Base-by-base conservation (phyloP, 140 eudicot species). In the Senecio squalidus region DNA sequence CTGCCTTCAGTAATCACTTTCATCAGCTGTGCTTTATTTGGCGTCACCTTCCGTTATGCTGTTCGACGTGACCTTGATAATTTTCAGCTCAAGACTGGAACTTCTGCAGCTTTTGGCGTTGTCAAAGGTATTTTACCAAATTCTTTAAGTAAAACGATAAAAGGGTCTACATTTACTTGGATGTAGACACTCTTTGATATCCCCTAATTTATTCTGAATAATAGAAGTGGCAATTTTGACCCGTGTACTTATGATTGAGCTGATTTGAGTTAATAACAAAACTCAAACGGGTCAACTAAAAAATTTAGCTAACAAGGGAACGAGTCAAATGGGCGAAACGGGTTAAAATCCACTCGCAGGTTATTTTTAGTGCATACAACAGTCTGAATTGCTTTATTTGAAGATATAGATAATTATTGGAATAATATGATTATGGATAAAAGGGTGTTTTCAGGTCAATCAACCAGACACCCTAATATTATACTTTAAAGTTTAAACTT, bases 41-140 rank as follows among this genome's bases (percentile, higher is more conserved):
- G 99, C 27, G 94, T 82, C 55, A 93, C 99, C 58, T 93, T 77
- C 60, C 82, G 99, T 9, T 88, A 93, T 71, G 95, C 85, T 28
- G 73, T 88, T 36, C 75, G 99, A 58, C 76, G 93, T 63, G 96
- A 93, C 58, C 76, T 93, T 66, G 94, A 82, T 27, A 75, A 93
- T 69, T 69, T 84, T 64, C 95, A 93, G 60, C 88, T 88, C 38
- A 93, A 93, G 67, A 66, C 89, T 0, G 99, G 99, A 33, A 79
- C 89, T 6, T 77, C 87, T 68, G 94, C 96, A 41, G 99, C 99
- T 21, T 93, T 93, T 71, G 99, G 83, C 51, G 48, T 84, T 58
- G 95, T 84, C 34, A 93, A 93, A 88, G 99, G 99, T 93, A 88
- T 55, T 4, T 49, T 57, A 29, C 10, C 23, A 55, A 55, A 6